phyloP scores from a whole-genome alignment of 2,329 filamentous ascomycete genomes.

The Colletotrichum navitas region DNA sequence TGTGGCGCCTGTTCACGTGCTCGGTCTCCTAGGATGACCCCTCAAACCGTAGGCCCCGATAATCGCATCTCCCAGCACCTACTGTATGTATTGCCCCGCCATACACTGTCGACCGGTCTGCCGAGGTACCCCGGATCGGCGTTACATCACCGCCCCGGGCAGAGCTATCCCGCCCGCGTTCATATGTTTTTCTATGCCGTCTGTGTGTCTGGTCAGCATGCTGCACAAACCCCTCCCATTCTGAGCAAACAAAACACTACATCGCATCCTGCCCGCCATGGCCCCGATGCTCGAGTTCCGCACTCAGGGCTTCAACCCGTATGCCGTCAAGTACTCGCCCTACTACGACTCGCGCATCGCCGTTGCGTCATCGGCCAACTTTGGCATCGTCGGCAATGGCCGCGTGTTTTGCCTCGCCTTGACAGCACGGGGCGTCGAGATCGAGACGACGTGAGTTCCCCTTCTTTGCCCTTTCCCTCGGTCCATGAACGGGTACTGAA shows the following conservation, averaged over 20 bases:
- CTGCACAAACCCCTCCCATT: background rate
- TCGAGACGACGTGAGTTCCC: constrained; percentile 81
- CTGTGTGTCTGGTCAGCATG: constrained; percentile 2
- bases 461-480: background rate
- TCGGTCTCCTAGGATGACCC: background rate
- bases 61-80: constrained; percentile 24
- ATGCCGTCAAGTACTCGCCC: constrained; percentile 97
- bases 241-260: background rate
- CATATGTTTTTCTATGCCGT: constrained; percentile 29
- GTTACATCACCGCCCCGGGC: constrained; percentile 36
- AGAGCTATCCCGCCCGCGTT: constrained; percentile 36
- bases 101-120: constrained; percentile 21
- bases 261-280: constrained; percentile 48
- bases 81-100: constrained; percentile 19
- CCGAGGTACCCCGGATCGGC: constrained; percentile 42
- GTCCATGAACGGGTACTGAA: background rate
- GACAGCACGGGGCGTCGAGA: constrained; percentile 84
- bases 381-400: constrained; percentile 96
- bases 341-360: constrained; percentile 97
- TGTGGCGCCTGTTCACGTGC: constrained; percentile 28
- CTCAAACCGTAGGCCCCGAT: constrained; percentile 6
- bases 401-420: constrained; percentile 87
- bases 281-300: constrained; percentile 89
- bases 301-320: constrained; percentile 94
- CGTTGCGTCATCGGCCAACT: constrained; percentile 92